Base-by-base conservation (phyloP, 305 asterid species). In the Coffea humblotiana region DNA sequence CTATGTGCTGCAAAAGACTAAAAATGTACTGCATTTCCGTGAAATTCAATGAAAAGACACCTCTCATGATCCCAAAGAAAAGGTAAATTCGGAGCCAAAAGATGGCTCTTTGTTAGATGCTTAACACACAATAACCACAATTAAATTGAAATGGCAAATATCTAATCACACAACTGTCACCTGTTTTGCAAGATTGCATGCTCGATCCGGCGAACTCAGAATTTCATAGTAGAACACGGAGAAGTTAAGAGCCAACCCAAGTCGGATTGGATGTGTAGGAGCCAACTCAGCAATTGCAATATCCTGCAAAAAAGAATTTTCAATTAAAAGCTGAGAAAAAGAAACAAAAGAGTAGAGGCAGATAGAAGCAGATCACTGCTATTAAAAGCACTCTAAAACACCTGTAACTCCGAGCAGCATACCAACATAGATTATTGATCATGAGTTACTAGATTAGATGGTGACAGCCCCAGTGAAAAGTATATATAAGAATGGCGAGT, bases 141-240 rank as follows among this genome's bases (percentile, higher is more conserved):
- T 61, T 25, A 25, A 3, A n/a, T 6, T 18, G 68, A 15, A 67
- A 4, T 15, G 1, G 47, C 16, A 16, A 47, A 76, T 16, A 74
- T 74, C 6, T 63, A 25, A 29, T 45, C 29, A 63, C 60, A 77
- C 15, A 10, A 71, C 65, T 11, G 13, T 75, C 27, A 86, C 89
- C 86, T 86, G 89, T 74, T 86, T 86, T 69, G 87, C 87, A 77
- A 86, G 89, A 70, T 74, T 84, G 82, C 87, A 86, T 11, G 87
- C 89, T 27, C 87, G 77, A 6, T 86, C 87, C 56, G 88, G 88
- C 14, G 87, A 86, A 80, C 83, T 86, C 78, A 86, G 82, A 79
- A 86, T 86, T 75, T 86, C 88, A 78, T 83, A 83, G 74, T 83
- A 83, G 77, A 86, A 86, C 80, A 86, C 87, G 35, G 85, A 86